These are phyloP conservation scores for Cryoendolithus antarcticus DNA, from an alignment of 2,329 filamentous ascomycete species.

Conservation along the genomic window DNA sequence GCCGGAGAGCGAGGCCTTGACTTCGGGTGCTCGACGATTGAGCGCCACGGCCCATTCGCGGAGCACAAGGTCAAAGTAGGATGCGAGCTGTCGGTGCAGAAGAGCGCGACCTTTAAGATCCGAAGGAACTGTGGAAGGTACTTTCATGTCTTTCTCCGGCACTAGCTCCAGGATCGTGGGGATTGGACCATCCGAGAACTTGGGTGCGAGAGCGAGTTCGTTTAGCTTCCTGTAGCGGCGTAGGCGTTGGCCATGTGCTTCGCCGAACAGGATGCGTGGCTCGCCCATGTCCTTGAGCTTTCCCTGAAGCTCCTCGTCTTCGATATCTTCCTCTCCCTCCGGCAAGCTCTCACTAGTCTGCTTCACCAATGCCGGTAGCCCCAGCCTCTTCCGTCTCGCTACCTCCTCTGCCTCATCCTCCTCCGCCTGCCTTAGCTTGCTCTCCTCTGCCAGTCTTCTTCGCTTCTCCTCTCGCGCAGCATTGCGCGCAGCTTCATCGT, in stretches of 20 bases:
- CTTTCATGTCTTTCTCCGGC: constrained; percentile 80
- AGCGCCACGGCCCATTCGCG: constrained; percentile 75
- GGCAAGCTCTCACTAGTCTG: constrained; percentile 32
- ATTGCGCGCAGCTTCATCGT: constrained; percentile 63
- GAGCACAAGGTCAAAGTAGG: constrained; percentile 94
- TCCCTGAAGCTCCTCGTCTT: constrained; percentile 55
- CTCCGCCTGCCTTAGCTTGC: constrained; percentile 54
- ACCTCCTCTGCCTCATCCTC: constrained; percentile 63
- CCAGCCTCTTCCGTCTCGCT: constrained; percentile 60
- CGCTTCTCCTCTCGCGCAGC: constrained; percentile 70
- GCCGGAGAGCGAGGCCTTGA: constrained; percentile 63
- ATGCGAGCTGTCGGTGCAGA: constrained; percentile 76
- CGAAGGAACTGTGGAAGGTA: constrained; percentile 45
- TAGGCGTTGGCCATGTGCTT: constrained; percentile 57
- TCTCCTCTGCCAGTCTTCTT: constrained; percentile 68
- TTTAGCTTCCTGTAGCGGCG: constrained; percentile 57
- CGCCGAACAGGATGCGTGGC: constrained; percentile 68
- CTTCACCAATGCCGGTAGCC: constrained; percentile 59
- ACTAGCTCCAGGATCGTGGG: constrained; percentile 72
- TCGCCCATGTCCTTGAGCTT: constrained; percentile 62
- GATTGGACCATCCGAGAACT: constrained; percentile 62
- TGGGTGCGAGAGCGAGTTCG: constrained; percentile 23
- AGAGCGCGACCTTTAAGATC: constrained; percentile 56
- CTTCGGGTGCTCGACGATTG: constrained; percentile 41
- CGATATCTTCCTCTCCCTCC: constrained; percentile 46